A percentile compares a stretch with the other conserved stretches of the same genome.
phyloP scores from a whole-genome alignment of 1,284 basidiomycete genomes.

The Tylopilus orsonianus region DNA sequence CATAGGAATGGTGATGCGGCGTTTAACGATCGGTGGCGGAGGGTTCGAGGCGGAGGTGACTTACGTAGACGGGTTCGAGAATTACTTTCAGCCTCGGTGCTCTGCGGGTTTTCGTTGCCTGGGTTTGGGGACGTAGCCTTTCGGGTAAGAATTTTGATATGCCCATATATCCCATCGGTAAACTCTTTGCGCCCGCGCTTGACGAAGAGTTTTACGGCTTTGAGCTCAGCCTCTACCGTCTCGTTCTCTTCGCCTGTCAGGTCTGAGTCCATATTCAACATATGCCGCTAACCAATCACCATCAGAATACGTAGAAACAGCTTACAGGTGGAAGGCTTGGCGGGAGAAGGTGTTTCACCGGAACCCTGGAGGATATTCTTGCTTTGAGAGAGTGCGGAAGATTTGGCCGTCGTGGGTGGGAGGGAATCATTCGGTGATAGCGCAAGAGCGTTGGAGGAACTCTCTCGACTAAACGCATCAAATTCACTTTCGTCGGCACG shows the following conservation, averaged over 20 bases:
- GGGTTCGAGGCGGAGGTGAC: slow-evolving; percentile 25
- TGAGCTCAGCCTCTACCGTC: slow-evolving; percentile 51
- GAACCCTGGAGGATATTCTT: background rate
- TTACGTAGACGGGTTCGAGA: slow-evolving; percentile 35
- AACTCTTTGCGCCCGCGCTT: slow-evolving; percentile 62
- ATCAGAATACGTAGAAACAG: background rate
- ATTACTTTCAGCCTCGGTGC: slow-evolving; percentile 4
- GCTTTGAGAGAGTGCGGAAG: slow-evolving; percentile 1
- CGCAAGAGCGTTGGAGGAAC: slow-evolving; percentile 10
- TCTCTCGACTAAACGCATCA: slow-evolving; percentile 11
- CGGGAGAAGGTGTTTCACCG: background rate
- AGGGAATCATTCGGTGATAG: slow-evolving; percentile 21
- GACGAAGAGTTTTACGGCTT: slow-evolving; percentile 57
- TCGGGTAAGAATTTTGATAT: slow-evolving; percentile 54
- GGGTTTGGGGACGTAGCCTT: slow-evolving; percentile 13
- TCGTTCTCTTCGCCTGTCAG: slow-evolving; percentile 67
- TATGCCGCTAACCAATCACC: no score
- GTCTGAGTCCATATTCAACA: slow-evolving; percentile 18
- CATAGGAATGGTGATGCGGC: slow-evolving; percentile 8
- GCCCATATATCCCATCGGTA: slow-evolving; percentile 57
- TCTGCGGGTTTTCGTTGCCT: background rate
- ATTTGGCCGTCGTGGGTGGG: slow-evolving; percentile 2
- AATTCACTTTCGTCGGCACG: slow-evolving; percentile 6
- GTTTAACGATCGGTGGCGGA: slow-evolving; percentile 25
- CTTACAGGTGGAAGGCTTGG: slow-evolving; percentile 22